A percentile compares a stretch with the other conserved stretches of the same genome.
These are phyloP conservation scores for Azolla pinnata DNA, from an alignment of 75 land plant species.

Conservation along the genomic window DNA sequence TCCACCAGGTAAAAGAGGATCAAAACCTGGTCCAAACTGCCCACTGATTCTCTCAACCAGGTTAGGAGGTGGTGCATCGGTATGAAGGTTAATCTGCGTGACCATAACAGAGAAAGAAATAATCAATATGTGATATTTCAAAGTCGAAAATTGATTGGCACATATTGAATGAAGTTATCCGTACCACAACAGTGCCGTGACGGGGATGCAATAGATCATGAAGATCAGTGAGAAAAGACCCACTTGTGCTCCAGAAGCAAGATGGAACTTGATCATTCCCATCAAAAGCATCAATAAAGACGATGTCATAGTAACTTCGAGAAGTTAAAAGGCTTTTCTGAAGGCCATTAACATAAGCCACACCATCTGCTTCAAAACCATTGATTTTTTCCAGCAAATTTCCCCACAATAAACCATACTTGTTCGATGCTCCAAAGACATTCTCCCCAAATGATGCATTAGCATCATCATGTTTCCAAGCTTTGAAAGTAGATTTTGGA, in stretches of 20 bases:
- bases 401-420: conserved; percentile 29
- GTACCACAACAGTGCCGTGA: conserved; percentile 89
- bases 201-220: conserved; percentile 40
- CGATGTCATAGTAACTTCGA: conserved; percentile 48
- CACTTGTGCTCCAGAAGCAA: conserved; percentile 59
- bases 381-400: conserved; percentile 42
- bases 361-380: conserved; percentile 66
- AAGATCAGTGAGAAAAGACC: conserved; percentile 56
- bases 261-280: conserved; percentile 78
- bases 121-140: neutral
- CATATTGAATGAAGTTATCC: neutral
- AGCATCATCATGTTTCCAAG: neutral
- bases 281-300: conserved; percentile 92
- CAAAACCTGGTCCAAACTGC: conserved; percentile 31
- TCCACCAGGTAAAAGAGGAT: conserved; percentile 26
- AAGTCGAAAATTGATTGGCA: neutral
- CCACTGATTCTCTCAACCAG: conserved; percentile 20
- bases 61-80: conserved; percentile 19
- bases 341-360: conserved; percentile 29
- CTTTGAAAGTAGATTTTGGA: conserved; percentile 32
- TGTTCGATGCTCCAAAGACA: neutral
- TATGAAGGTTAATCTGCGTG: conserved; percentile 31
- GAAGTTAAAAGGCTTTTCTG: conserved; percentile 13
- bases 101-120: neutral
- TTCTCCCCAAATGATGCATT: neutral